phyloP scores from a whole-genome alignment of 208 protist species.

The Blechomonas ayalai region DNA sequence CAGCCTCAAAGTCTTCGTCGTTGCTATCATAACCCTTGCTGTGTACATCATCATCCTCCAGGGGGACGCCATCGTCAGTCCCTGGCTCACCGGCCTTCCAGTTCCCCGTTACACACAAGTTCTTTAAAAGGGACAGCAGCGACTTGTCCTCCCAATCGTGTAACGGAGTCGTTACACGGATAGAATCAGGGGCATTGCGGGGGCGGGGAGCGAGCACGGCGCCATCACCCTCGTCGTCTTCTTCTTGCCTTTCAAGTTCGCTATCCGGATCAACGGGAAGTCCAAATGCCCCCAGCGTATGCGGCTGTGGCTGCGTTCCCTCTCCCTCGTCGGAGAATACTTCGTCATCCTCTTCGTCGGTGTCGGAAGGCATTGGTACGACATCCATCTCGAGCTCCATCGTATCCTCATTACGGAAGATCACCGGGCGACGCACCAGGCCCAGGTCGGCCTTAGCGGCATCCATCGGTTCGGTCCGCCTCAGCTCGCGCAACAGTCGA shows the following conservation, averaged over 20 bases:
- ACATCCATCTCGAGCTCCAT: conserved; percentile 79
- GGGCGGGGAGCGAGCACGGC: conserved; percentile 45
- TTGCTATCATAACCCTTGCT: conserved; percentile 83
- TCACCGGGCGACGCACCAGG: conserved; percentile 66
- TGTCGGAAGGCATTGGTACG: conserved; percentile 21
- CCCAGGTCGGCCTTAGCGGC: conserved; percentile 30
- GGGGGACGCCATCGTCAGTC: conserved; percentile 22
- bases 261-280: conserved; percentile 17
- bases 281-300: conserved; percentile 12
- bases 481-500: conserved; percentile 71
- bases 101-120: conserved; percentile 94
- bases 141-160: conserved; percentile 53
- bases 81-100: conserved; percentile 55
- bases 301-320: conserved; percentile 1
- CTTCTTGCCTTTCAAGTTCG: conserved; percentile 21
- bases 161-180: conserved; percentile 31
- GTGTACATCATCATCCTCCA: conserved; percentile 16
- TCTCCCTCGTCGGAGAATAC: conserved; percentile 13
- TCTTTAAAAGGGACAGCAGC: conserved; percentile 68
- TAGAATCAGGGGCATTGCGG: conserved; percentile 49
- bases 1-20: conserved; percentile 79
- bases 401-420: conserved; percentile 70
- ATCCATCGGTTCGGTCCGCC: conserved; percentile 70
- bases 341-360: conserved; percentile 50
- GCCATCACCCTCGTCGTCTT: conserved; percentile 22